Percentiles rank a stretch among this genome's conserved stretches.
Conservation (phyloP, 306 rosid species). For the Malus domestica region ASM211411v1 NC_041799.1:36167001-36167500, state of each 20-base stretch:
- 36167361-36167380: background rate
- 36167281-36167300: background rate
- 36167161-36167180: background rate
- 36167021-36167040: slow-evolving; percentile 85
- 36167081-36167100: slow-evolving; percentile 57
- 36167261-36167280: background rate
- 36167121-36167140: background rate
- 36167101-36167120: slow-evolving; percentile 7
- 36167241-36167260: background rate
- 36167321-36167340: background rate
- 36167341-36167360: background rate
- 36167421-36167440: background rate
- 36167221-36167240: background rate
- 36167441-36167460: background rate
- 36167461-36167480: background rate
- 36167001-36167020: slow-evolving; percentile 75
- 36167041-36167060: slow-evolving; percentile 85
- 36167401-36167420: background rate
- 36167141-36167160: slow-evolving; percentile 8
- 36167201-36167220: background rate
- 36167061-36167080: slow-evolving; percentile 80
- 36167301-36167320: background rate
- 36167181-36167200: background rate
- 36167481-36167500: background rate
- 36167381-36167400: background rate